Percentiles rank a stretch among this genome's conserved stretches.
Evolutionary conservation across 441 rosid genomes (phyloP).

Genomic region (Raphanus hybrid): DNA sequence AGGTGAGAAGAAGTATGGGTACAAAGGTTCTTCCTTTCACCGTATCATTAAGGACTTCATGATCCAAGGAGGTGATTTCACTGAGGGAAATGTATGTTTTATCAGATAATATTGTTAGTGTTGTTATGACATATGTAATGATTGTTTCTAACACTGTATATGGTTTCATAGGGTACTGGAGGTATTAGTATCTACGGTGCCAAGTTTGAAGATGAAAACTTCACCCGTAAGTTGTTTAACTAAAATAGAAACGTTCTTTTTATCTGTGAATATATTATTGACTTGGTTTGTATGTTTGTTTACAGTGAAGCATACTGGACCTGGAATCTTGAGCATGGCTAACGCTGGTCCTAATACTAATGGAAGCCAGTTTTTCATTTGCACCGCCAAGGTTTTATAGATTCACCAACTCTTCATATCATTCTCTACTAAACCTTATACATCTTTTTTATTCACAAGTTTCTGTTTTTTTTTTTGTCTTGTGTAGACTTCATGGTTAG

Average conservation of each 20-base stretch:
- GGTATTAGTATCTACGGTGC: constrained; percentile 72
- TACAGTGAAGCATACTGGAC: constrained; percentile 75
- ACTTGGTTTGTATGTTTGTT: background rate
- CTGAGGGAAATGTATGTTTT: constrained; percentile 56
- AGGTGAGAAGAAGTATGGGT: too few species aligned
- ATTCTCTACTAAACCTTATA: too few species aligned
- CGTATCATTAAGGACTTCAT: constrained; percentile 38
- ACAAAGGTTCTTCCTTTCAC: too few species aligned
- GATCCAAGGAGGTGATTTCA: constrained; percentile 81
- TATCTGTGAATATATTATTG: background rate
- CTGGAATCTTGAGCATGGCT: constrained; percentile 77
- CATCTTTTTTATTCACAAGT: background rate
- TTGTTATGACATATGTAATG: background rate
- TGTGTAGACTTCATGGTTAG: constrained; percentile 70
- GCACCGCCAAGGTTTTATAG: constrained; percentile 48
- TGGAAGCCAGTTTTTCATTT: constrained; percentile 77
- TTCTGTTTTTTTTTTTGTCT: background rate
- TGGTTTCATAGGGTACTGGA: constrained; percentile 64
- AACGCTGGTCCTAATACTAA: constrained; percentile 80
- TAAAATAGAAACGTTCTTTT: background rate
- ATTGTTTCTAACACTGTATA: background rate
- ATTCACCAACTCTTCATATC: too few species aligned
- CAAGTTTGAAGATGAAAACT: constrained; percentile 69
- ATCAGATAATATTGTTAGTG: background rate
- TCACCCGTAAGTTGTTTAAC: constrained; percentile 47